Evolutionary conservation across 352 stramenopile species (phyloP), one percentile per base, ranked within the genome.

Genomic region (Globisporangium nagaii): DNA sequence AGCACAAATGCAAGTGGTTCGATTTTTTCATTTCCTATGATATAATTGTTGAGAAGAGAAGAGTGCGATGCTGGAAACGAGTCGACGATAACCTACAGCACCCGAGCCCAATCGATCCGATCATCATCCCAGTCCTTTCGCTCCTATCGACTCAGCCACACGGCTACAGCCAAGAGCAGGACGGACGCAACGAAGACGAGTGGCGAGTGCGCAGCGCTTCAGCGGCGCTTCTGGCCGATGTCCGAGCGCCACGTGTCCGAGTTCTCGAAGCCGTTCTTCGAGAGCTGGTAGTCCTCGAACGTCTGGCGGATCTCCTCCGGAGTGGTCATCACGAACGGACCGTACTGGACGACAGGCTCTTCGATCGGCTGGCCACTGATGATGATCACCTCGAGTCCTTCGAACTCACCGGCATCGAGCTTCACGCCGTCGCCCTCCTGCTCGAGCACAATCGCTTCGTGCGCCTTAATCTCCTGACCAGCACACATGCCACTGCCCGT

Each of bases 271-370:
- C 79, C 79, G 59, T 88, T 88, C 51, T 76, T 70, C 17, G 56
- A 66, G 4, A 51, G 28, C 56, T 84, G 69, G 48, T 75, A 78
- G 46, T 87, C 76, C 15, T 56, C 52, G 20, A 75, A 65, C 48
- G 76, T 80, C 36, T 85, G 41, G 9, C 59, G 73, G 39, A 90
- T 82, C 59, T 87, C 71, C 1, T 72, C 49, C 3, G 58, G 37
- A 0, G 63, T 79, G 17, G 65, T 86, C 81, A 92, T 92, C 61
- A 92, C 79, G 60, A 92, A 93, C 4, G 79, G 79, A 17, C 77
- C 78, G 53, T 86, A 72, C 57, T 86, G 78, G 41, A 82, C 68
- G 2, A 88, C 67, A 0, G 72, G 75, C 48, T 90, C 79, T 12
- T 84, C 62, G 10, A 90, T 43, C 13, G 74, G 76, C 55, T 86